Evolutionary conservation across 164 flowering plant genomes (phyloP).

Genomic region (Umbilicus rupestris): DNA sequence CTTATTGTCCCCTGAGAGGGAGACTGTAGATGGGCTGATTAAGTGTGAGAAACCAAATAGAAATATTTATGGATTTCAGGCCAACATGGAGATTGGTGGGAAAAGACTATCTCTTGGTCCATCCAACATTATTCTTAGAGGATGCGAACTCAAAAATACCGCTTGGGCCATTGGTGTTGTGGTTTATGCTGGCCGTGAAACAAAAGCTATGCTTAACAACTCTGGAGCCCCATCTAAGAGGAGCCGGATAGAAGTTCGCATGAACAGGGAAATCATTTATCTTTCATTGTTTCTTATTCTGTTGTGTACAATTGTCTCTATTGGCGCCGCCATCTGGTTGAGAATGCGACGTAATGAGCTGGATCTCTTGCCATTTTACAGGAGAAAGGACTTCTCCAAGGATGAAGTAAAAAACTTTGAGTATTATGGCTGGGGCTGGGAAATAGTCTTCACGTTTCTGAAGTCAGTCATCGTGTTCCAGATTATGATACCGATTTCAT

Average conservation of each 20-base stretch:
- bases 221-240: slow-evolving; percentile 97
- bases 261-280: slow-evolving; percentile 76
- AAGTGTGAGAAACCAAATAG: slow-evolving; percentile 90
- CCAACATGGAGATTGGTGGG: slow-evolving; percentile 81
- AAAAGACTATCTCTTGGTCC: slow-evolving; percentile 83
- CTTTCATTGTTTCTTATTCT: slow-evolving; percentile 64
- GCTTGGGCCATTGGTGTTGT: slow-evolving; percentile 80
- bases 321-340: slow-evolving; percentile 71
- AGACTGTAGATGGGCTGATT: slow-evolving; percentile 51
- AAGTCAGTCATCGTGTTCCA: slow-evolving; percentile 95
- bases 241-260: slow-evolving; percentile 72
- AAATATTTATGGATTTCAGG: slow-evolving; percentile 92
- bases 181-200: slow-evolving; percentile 83
- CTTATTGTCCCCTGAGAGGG: slow-evolving; percentile 40
- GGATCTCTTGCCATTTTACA: slow-evolving; percentile 45
- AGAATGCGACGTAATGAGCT: slow-evolving; percentile 55
- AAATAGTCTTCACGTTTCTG: slow-evolving; percentile 75
- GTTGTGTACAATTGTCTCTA: slow-evolving; percentile 57
- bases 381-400: slow-evolving; percentile 48
- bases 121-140: slow-evolving; percentile 82
- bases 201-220: slow-evolving; percentile 94
- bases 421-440: slow-evolving; percentile 70
- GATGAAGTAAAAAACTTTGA: slow-evolving; percentile 31
- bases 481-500: slow-evolving; percentile 92
- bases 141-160: slow-evolving; percentile 94